Conservation (phyloP, 2,329 filamentous ascomycete genomes). For the Penicillium sp. region DNA sequence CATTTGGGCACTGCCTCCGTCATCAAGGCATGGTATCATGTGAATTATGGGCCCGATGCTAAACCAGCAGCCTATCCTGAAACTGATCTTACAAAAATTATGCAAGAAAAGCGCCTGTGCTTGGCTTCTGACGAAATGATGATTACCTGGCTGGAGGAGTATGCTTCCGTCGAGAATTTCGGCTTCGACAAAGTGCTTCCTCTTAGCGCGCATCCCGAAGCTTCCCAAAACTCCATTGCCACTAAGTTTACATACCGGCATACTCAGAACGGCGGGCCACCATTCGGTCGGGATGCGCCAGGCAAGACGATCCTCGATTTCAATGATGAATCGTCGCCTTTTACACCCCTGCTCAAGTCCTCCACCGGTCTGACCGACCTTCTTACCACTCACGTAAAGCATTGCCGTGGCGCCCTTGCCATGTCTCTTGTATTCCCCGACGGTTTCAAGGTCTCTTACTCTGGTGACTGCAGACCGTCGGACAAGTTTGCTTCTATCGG, state of each 20-base stretch:
- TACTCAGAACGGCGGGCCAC: slow-evolving; percentile 27
- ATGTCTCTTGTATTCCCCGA: slow-evolving; percentile 74
- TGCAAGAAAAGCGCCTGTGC: slow-evolving; percentile 52
- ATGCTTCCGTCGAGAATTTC: slow-evolving; percentile 73
- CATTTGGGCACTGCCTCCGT: slow-evolving; percentile 81
- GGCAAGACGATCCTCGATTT: slow-evolving; percentile 26
- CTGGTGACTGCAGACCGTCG: slow-evolving; percentile 87
- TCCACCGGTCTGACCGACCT: slow-evolving; percentile 66
- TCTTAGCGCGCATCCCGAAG: slow-evolving; percentile 40
- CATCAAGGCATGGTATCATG: slow-evolving; percentile 75
- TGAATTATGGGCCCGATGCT: slow-evolving; percentile 48
- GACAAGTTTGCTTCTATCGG: slow-evolving; percentile 69
- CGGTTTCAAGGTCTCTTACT: slow-evolving; percentile 86
- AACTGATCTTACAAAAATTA: slow-evolving; percentile 36
- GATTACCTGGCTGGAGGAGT: slow-evolving; percentile 75
- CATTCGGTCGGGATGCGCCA: slow-evolving; percentile 20
- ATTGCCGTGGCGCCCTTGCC: slow-evolving; percentile 78
- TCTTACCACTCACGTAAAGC: slow-evolving; percentile 66
- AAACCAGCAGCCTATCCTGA: slow-evolving; percentile 42
- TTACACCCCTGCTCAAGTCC: slow-evolving; percentile 45
- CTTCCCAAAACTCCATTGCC: slow-evolving; percentile 16
- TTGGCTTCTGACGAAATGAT: slow-evolving; percentile 72
- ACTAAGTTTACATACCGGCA: slow-evolving; percentile 33
- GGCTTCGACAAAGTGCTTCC: slow-evolving; percentile 62
- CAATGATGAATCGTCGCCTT: slow-evolving; percentile 26